Conservation (phyloP, 331 rosid species). For the Pyracantha coccinea region DNA sequence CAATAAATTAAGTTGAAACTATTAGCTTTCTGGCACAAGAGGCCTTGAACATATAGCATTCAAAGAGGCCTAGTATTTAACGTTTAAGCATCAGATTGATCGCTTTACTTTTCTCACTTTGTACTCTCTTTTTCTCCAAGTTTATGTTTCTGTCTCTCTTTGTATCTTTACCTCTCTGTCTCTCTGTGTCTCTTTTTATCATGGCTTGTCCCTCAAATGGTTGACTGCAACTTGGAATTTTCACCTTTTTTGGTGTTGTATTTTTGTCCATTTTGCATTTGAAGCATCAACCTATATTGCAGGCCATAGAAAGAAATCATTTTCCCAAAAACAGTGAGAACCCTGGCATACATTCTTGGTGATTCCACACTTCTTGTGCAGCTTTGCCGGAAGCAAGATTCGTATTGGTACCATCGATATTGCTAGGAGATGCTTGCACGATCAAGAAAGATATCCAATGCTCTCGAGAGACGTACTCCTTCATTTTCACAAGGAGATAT, state of each 20-base stretch:
- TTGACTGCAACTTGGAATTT: background rate
- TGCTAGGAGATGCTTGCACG: no score
- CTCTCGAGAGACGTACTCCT: no score
- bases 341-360: background rate
- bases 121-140: background rate
- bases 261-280: no score
- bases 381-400: no score
- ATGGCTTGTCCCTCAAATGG: background rate
- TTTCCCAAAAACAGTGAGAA: background rate
- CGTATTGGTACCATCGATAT: no score
- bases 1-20: background rate
- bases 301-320: no score
- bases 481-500: no score
- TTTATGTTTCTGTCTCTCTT: conserved; percentile 12
- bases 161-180: conserved; percentile 13
- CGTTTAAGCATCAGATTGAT: conserved; percentile 26
- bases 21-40: background rate
- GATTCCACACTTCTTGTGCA: background rate
- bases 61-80: conserved; percentile 26
- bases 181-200: background rate
- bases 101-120: conserved; percentile 26
- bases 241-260: background rate
- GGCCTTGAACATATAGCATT: conserved; percentile 9
- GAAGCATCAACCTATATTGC: no score
- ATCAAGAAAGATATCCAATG: no score